Evolutionary conservation across 1,284 basidiomycete genomes (phyloP), one percentile per base, ranked within the genome.

Genomic region (Cutaneotrichosporon daszewskae): DNA sequence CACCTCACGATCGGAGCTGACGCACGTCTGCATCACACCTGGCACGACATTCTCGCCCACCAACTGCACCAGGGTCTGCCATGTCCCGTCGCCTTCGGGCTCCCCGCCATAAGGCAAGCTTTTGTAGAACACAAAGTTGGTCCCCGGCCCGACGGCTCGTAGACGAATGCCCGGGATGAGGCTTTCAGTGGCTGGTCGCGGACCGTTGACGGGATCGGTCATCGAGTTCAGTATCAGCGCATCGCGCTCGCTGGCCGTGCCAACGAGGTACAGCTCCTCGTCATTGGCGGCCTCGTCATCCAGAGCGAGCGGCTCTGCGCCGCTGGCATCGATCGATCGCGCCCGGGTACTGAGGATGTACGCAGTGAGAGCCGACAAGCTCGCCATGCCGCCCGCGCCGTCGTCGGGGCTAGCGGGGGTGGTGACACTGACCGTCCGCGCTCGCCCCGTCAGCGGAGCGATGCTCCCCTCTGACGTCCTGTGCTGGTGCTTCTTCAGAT

Each of bases 201-300:
- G 12, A 4, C 26, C 17, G 23, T 16, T 17, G 11, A 37, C 25
- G 14, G 23, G 27, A 23, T 38, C 35, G 10, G 35, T 36, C 37
- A 38, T 38, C 19, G n/a, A 28, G 27, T 38, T 38, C 16, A 38
- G 26, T 18, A 38, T 38, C 9, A 38, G 27, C 10, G 37, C 18
- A 18, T 38, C 37, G 26, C 37, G 37, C 26, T 38, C 37, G 18
- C 37, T 38, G 25, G 37, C 37, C 37, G 37, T 38, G 17, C 37
- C 37, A 14, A 38, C 37, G 18, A 38, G 37, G 13, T 28, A 38
- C n/a, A 38, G 0, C 75, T 94, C 12, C 76, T 96, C 20, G 76
- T 91, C 40, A 89, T 87, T 0, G 90, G 91, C 20, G 90, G 90
- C 4, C 91, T 94, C 31, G 76, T 94, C 20, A 75, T 94, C 1